These are phyloP conservation scores for Trichoderma pleuroti DNA, from an alignment of 2,329 filamentous ascomycete genomes.

Conservation along the genomic window DNA sequence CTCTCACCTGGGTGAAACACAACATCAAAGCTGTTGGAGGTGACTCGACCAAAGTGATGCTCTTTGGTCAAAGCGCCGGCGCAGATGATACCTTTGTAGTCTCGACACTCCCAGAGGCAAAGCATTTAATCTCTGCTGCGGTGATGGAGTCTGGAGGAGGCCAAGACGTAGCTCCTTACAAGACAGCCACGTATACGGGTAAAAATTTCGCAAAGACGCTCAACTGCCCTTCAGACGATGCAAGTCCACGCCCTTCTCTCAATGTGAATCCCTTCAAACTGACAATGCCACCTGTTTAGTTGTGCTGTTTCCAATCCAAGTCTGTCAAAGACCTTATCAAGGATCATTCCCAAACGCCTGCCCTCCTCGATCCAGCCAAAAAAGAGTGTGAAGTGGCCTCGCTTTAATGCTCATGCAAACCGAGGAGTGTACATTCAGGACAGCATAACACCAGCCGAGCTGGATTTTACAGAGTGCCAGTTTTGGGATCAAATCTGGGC, in stretches of 20 bases:
- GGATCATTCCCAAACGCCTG: not conserved
- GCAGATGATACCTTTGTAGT: not conserved
- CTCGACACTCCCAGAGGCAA: not conserved
- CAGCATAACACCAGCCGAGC: not conserved
- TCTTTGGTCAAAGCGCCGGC: not conserved
- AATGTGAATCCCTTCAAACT: not conserved
- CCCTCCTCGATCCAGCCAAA: not conserved
- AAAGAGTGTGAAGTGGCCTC: not conserved
- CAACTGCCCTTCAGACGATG: not conserved
- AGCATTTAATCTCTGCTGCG: not conserved
- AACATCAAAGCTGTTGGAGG: not conserved
- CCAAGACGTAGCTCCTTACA: not conserved
- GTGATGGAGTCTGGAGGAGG: not conserved
- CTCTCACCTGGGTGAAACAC: not conserved
- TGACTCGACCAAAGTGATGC: not conserved
- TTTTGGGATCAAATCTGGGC: not conserved
- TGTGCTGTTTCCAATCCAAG: not conserved
- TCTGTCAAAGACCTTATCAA: not conserved
- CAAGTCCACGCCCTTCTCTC: not conserved
- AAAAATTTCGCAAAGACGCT: not conserved
- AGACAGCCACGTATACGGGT: not conserved
- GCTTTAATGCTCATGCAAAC: not conserved
- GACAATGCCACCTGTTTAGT: not conserved
- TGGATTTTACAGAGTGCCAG: not conserved
- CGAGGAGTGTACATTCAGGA: not conserved